Evolutionary conservation across 163 green algal genomes (phyloP).

Genomic region (Chlorella variabilis): DNA sequence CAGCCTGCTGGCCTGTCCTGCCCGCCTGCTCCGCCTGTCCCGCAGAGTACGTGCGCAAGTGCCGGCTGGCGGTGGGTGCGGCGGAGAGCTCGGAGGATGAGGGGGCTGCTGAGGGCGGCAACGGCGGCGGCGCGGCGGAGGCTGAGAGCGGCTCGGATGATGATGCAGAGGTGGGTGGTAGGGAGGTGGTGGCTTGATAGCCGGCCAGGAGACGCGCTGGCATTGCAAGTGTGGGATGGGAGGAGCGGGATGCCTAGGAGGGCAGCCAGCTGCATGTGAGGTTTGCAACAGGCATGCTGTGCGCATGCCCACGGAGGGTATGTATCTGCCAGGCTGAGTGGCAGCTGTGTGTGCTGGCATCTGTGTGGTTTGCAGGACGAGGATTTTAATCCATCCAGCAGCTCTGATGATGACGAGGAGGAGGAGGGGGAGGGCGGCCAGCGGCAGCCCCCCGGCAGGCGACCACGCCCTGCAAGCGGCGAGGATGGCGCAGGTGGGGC

Average conservation of each 20-base stretch:
- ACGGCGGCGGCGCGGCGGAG: not conserved
- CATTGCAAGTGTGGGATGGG: too few species aligned
- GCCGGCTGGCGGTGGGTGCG: constrained; percentile 32
- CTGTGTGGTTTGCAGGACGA: too few species aligned
- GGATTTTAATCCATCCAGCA: constrained; percentile 40
- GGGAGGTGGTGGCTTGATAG: too few species aligned
- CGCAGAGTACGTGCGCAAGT: constrained; percentile 29
- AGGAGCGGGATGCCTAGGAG: too few species aligned
- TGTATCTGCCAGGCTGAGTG: too few species aligned
- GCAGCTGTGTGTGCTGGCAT: not conserved
- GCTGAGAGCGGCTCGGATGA: constrained; percentile 19
- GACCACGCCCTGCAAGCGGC: not conserved
- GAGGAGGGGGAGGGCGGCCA: not conserved
- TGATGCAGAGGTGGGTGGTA: constrained; percentile 34
- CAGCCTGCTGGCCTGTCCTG: not conserved
- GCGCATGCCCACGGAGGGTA: too few species aligned
- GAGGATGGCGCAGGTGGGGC: not conserved
- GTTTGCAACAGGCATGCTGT: too few species aligned
- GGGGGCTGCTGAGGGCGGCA: not conserved
- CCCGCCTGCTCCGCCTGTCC: not conserved
- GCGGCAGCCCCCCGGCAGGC: constrained; percentile 24
- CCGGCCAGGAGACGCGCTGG: too few species aligned
- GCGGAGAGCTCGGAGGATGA: constrained; percentile 19
- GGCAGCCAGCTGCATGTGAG: too few species aligned
- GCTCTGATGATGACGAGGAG: constrained; percentile 30